These are phyloP conservation scores for Coemansia javaensis DNA, from an alignment of 192 early-diverging fungal species.

Conservation along the genomic window DNA sequence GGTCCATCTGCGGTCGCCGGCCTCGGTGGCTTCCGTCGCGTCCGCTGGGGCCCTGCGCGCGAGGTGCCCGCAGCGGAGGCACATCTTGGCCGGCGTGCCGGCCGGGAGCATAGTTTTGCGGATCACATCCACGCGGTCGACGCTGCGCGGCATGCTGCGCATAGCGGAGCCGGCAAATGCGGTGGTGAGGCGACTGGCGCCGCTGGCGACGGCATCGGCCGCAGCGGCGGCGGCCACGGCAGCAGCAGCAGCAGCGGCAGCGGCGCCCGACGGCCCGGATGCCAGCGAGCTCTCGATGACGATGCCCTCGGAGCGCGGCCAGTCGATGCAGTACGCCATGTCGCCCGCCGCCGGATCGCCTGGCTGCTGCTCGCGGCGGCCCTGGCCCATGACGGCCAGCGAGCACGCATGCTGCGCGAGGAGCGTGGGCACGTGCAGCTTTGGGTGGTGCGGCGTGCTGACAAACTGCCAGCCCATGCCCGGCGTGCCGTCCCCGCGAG, in stretches of 20 bases:
- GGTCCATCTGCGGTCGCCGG: constrained; percentile 20
- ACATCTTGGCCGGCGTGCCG: constrained; percentile 21
- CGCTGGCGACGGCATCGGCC: background rate
- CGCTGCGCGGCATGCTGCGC: background rate
- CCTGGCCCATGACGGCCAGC: constrained; percentile 23
- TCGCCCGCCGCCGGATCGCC: too few species aligned
- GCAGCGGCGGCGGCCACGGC: background rate
- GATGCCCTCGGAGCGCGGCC: constrained; percentile 44
- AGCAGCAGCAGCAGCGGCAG: background rate
- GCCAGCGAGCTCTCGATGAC: constrained; percentile 19
- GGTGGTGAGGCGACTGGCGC: too few species aligned
- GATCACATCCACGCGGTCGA: constrained; percentile 36
- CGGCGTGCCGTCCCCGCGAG: constrained; percentile 8
- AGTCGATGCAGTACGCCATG: constrained; percentile 50
- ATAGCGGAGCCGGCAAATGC: background rate
- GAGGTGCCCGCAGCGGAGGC: constrained; percentile 39
- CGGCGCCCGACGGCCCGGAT: constrained; percentile 8
- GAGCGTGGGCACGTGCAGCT: constrained; percentile 43
- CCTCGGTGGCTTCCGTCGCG: background rate
- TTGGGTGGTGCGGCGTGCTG: constrained; percentile 39
- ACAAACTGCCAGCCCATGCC: constrained; percentile 50
- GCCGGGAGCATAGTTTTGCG: constrained; percentile 39
- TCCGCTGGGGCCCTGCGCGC: constrained; percentile 6
- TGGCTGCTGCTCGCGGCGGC: constrained; percentile 1
- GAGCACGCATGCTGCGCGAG: constrained; percentile 44